Percentiles rank a stretch among this genome's conserved stretches.
phyloP scores from a whole-genome alignment of 2,329 filamentous ascomycete species.

The Dothiorella sarmentorum region DNA sequence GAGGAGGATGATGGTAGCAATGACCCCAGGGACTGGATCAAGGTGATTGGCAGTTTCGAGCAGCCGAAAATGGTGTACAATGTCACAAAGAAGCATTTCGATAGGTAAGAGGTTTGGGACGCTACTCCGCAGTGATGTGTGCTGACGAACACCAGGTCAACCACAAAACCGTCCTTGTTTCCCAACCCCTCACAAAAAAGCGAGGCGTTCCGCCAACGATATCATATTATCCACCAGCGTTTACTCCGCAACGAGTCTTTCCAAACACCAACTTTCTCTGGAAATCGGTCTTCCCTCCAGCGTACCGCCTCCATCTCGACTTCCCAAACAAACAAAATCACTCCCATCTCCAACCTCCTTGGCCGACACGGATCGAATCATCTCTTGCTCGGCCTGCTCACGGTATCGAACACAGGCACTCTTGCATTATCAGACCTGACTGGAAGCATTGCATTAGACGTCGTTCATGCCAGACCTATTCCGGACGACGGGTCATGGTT shows the following conservation, averaged over 20 bases:
- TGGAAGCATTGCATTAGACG: slow-evolving; percentile 80
- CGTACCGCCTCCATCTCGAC: slow-evolving; percentile 54
- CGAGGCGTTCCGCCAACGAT: slow-evolving; percentile 80
- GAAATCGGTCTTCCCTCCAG: slow-evolving; percentile 50
- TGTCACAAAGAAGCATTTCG: slow-evolving; percentile 82
- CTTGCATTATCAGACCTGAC: slow-evolving; percentile 83
- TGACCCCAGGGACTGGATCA: slow-evolving; percentile 79
- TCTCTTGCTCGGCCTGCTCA: slow-evolving; percentile 80
- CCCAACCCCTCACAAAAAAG: slow-evolving; percentile 80
- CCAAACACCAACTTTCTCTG: slow-evolving; percentile 72
- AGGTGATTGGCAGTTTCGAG: slow-evolving; percentile 76
- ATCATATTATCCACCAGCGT: slow-evolving; percentile 87
- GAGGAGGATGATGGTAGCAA: slow-evolving; percentile 57
- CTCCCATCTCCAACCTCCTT: slow-evolving; percentile 71
- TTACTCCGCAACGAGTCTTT: slow-evolving; percentile 91
- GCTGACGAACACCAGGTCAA: slow-evolving; percentile 33
- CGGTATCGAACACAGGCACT: slow-evolving; percentile 74
- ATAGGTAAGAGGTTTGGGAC: slow-evolving; percentile 52
- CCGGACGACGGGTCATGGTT: slow-evolving; percentile 90
- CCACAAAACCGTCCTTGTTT: slow-evolving; percentile 48
- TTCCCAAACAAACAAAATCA: slow-evolving; percentile 72
- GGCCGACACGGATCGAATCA: slow-evolving; percentile 82
- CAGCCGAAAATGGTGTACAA: slow-evolving; percentile 80
- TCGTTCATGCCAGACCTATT: slow-evolving; percentile 75
- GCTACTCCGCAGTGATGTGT: background rate